Evolutionary conservation across 805 yeast species (phyloP).

Genomic region (Lipomyces yamadae): DNA sequence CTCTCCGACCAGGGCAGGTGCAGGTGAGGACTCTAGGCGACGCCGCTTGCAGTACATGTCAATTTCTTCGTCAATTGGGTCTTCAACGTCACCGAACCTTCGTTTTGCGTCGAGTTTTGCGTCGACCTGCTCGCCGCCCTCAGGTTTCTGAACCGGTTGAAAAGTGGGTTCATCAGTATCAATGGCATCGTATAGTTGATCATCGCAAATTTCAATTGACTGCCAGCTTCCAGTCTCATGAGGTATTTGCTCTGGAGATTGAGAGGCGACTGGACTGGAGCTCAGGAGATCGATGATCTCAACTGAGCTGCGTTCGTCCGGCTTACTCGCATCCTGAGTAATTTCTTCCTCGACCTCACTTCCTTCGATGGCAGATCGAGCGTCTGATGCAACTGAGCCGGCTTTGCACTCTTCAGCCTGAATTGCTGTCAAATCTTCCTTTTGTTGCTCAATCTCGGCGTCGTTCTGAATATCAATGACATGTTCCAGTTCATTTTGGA

Average conservation of each 20-base stretch:
- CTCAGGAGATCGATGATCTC: conserved; percentile 4
- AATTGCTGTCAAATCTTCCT: background rate
- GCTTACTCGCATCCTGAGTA: background rate
- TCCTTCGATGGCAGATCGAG: background rate
- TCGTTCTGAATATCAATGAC: conserved; percentile 3
- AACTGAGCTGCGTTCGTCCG: conserved; percentile 4
- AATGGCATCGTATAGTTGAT: background rate
- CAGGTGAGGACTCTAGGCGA: background rate
- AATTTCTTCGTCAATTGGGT: background rate
- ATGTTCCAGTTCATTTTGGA: background rate
- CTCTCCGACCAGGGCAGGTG: background rate
- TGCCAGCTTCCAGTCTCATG: background rate
- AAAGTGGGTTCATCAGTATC: background rate
- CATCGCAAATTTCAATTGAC: background rate
- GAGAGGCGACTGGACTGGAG: background rate
- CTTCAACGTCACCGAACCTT: background rate
- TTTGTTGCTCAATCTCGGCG: background rate
- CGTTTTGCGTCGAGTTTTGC: background rate
- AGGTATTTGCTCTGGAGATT: background rate
- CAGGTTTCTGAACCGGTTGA: background rate
- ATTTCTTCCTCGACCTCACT: background rate
- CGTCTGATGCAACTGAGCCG: background rate
- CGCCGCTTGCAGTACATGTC: conserved; percentile 1
- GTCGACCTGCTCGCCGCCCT: background rate
- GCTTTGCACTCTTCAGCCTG: background rate